Evolutionary conservation across 2,329 filamentous ascomycete genomes (phyloP).

Genomic region (Colletotrichum scovillei): DNA sequence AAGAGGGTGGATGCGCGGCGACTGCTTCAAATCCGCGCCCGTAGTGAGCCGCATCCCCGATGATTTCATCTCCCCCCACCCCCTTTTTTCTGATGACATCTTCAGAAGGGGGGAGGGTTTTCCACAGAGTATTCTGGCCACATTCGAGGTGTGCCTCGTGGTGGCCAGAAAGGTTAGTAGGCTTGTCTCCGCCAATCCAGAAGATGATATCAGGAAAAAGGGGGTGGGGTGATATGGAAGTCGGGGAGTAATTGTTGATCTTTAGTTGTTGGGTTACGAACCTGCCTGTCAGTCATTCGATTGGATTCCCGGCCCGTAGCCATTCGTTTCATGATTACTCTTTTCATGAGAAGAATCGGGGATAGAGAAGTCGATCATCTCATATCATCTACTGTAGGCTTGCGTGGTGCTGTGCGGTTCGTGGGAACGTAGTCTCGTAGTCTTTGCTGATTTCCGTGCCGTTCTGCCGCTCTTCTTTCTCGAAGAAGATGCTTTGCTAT

Average conservation of each 20-base stretch:
- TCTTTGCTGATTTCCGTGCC: constrained; percentile 2
- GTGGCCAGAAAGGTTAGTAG: background rate
- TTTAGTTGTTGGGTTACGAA: constrained; percentile 48
- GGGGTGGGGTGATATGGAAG: background rate
- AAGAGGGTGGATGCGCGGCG: constrained; percentile 63
- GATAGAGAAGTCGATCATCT: background rate
- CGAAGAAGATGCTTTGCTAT: background rate
- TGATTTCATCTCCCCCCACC: constrained; percentile 16
- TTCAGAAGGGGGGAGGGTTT: background rate
- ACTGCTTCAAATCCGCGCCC: constrained; percentile 76
- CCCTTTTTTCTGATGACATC: background rate
- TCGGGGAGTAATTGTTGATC: constrained; percentile 46
- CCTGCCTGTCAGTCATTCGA: constrained; percentile 42
- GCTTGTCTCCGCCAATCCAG: background rate
- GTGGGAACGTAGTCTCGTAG: background rate
- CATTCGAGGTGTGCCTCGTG: background rate
- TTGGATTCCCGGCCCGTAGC: constrained; percentile 23
- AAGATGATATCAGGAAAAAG: background rate
- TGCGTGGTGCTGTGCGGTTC: constrained; percentile 47
- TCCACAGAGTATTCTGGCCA: background rate
- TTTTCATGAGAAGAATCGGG: background rate
- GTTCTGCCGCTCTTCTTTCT: constrained; percentile 32
- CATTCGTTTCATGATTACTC: constrained; percentile 33
- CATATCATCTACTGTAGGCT: background rate
- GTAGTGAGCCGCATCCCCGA: constrained; percentile 79